Base-by-base conservation (phyloP, 2,329 filamentous ascomycete genomes). In the Aurifilum marmelostoma region DNA sequence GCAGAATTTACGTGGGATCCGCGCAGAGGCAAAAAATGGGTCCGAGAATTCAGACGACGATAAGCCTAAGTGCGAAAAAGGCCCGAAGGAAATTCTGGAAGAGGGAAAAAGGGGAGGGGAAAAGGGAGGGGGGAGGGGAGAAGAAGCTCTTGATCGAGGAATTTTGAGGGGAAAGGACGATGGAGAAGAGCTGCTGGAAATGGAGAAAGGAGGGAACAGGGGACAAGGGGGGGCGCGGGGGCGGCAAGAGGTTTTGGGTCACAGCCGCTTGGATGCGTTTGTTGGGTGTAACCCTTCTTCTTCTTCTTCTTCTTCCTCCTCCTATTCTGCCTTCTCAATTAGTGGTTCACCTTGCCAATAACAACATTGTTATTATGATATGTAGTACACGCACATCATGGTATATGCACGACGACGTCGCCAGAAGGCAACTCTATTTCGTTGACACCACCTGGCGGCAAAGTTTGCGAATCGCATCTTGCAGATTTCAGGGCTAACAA, bases 1-100 rank as follows among this genome's bases (percentile, higher is more conserved):
- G 41, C 4, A 47, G 32, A 14, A 12, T 8, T 59, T 24, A n/a
- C 12, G 56, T 11, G 18, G 56, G 32, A 37, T 32, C 16, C 16
- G 8, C 14, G 41, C 29, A 3, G 21, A 63, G 4, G 41, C 4
- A 32, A 39, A 18, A n/a, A 43, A 24, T 50, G 39, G 24, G 50
- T 5, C 61, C 61, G 61, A 63, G 41, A 63, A 63, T 63, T 34
- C 16, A 47, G 21, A 63, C 61, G 61, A 47, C 18, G 61, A 63
- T 63, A 63, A 63, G 61, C 61, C 61, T 9, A 62, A 43, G 59
- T 4, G n/a, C 37, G 14, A 50, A 34, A 32, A 47, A 32, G 39
- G 61, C 34, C 61, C 34, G 59, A 43, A 32, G 6, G 41, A 12
- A n/a, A 5, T 16, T 24, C 32, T 27, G 34, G 34, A 21, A 60